Evolutionary conservation across 176 grass and related monocot genomes (phyloP), one percentile per base, ranked within the genome.

Genomic region (Carex littledalei): DNA sequence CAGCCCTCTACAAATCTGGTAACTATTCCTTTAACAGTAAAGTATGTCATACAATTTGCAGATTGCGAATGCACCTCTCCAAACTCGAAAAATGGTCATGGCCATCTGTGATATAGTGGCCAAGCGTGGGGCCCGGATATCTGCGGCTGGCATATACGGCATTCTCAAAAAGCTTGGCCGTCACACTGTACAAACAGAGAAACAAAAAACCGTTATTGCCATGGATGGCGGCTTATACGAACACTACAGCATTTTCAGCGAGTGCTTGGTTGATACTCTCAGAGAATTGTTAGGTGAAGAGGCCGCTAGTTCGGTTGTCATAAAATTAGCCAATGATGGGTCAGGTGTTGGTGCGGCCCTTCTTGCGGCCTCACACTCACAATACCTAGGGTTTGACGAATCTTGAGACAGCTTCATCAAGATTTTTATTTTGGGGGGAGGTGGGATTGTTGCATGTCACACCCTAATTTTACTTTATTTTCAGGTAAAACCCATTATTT

Each of bases 201-300:
- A 87, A 63, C 85, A 89, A 57, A 90, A 85, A 64, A 89, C 91
- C 1, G 88, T 92, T 11, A 70, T 97, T 43, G 86, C 94, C 54
- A 87, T 97, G 69, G 94, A 97, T 39, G 94, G 94, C n/a, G 94
- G 94, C 24, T 84, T 97, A 8, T 97, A 87, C 6, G 94, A 97
- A 86, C 94, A 97, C 80, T 97, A 97, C 79, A 92, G 84, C 77
- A 97, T 90, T 71, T 97, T 97, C 82, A 92, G 94, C 3, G 16
- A 85, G 14, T 90, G 89, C 72, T 63, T 97, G 16, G 86, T 85
- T 32, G 81, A 86, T 12, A 97, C 94, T 0, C 86, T 97, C 4
- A 79, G 81, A 63, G 94, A 94, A 64, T 87, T 94, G 18, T 84
- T 97, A 0, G 94, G 91, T 32, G 86, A 91, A 79, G 89, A 88